Conservation (phyloP, 2,329 filamentous ascomycete genomes). For the Colletotrichum cordylinicola region DNA sequence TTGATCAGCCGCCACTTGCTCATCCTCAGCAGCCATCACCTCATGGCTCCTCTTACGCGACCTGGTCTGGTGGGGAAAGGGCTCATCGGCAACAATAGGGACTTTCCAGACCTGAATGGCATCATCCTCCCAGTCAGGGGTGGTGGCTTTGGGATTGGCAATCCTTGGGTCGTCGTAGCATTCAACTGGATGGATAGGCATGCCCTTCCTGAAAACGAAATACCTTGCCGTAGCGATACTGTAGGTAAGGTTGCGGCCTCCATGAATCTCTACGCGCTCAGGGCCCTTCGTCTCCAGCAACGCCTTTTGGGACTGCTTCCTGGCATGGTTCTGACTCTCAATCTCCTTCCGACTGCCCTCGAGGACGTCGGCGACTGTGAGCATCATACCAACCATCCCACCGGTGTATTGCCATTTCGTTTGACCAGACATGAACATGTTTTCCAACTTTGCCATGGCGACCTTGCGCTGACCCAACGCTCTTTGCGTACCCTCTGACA, state of each 20-base stretch:
- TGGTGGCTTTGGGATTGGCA: constrained; percentile 45
- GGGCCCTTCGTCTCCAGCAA: constrained; percentile 24
- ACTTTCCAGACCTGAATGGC: constrained; percentile 87
- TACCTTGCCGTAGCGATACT: constrained; percentile 80
- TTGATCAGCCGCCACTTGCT: background rate
- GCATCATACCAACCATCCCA: constrained; percentile 82
- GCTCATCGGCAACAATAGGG: constrained; percentile 52
- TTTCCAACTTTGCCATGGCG: constrained; percentile 68
- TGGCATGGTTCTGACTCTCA: constrained; percentile 43
- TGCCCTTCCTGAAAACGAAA: constrained; percentile 85
- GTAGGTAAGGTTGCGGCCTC: constrained; percentile 80
- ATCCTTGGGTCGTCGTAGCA: constrained; percentile 53
- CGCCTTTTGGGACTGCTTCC: constrained; percentile 42
- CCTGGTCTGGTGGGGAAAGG: constrained; percentile 11
- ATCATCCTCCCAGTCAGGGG: constrained; percentile 77
- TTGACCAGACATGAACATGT: constrained; percentile 83
- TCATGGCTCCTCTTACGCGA: constrained; percentile 40
- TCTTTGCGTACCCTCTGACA: constrained; percentile 86
- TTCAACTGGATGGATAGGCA: constrained; percentile 77
- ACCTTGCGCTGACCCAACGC: constrained; percentile 72
- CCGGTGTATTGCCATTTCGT: constrained; percentile 79
- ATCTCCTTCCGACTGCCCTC: constrained; percentile 50
- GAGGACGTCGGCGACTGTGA: constrained; percentile 79
- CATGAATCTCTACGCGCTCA: constrained; percentile 62
- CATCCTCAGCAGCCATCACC: constrained; percentile 10